Percentiles rank a stretch among this genome's conserved stretches.
phyloP scores from a whole-genome alignment of 176 grass and related monocot species.

The Carex scoparia region DNA sequence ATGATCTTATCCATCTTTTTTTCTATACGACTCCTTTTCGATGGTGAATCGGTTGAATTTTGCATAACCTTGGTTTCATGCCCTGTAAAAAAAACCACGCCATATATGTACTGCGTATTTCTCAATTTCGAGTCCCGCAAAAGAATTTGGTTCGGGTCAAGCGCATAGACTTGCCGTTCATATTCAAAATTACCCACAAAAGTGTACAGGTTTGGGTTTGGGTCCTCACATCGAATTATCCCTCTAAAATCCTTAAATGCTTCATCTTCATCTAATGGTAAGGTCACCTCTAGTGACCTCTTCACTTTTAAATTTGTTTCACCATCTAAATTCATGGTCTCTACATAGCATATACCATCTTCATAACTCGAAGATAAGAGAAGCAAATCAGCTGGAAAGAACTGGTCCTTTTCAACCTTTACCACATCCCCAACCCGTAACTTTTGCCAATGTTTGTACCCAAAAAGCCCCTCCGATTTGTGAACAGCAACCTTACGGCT shows the following conservation, averaged over 20 bases:
- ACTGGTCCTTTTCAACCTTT: slow-evolving; percentile 95
- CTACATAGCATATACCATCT: slow-evolving; percentile 96
- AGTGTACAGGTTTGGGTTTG: slow-evolving; percentile 87
- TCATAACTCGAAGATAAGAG: slow-evolving; percentile 84
- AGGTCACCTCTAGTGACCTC: slow-evolving; percentile 78
- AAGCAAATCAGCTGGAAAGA: slow-evolving; percentile 87
- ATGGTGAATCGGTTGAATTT: slow-evolving; percentile 81
- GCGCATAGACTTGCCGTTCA: slow-evolving; percentile 70
- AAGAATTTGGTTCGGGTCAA: slow-evolving; percentile 86
- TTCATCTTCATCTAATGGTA: slow-evolving; percentile 71
- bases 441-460: slow-evolving; percentile 61
- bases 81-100: slow-evolving; percentile 80
- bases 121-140: slow-evolving; percentile 95
- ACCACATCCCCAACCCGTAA: slow-evolving; percentile 82
- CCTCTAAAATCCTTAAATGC: slow-evolving; percentile 68
- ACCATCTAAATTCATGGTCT: slow-evolving; percentile 98
- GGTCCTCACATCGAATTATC: slow-evolving; percentile 78
- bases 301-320: slow-evolving; percentile 98
- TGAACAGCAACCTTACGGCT: slow-evolving; percentile 63
- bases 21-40: slow-evolving; percentile 94
- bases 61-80: slow-evolving; percentile 99
- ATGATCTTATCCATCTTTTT: slow-evolving; percentile 95
- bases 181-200: slow-evolving; percentile 91
- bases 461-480: slow-evolving; percentile 53
- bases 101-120: slow-evolving; percentile 90